These are phyloP conservation scores for Strobilomyces echinocephalus DNA, from an alignment of 768 basidiomycete species.

Conservation along the genomic window DNA sequence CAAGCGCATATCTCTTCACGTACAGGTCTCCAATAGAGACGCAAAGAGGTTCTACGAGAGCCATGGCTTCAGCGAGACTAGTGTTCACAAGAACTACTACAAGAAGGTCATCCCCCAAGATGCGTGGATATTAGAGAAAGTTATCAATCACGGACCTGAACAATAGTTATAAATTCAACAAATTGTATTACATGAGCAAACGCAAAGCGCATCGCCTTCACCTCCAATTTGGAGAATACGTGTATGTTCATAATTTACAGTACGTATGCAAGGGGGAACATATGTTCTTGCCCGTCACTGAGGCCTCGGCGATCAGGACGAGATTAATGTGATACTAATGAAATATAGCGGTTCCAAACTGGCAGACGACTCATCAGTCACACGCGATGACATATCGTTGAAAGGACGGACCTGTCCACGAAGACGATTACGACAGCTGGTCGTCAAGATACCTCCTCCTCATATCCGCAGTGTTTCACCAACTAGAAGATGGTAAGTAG, in stretches of 20 bases:
- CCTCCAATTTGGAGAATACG: conserved; percentile 10
- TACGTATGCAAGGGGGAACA: conserved; percentile 25
- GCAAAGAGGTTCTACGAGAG: conserved; percentile 81
- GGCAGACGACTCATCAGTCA: conserved; percentile 23
- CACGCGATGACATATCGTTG: conserved; percentile 7
- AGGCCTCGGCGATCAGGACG: conserved; percentile 15
- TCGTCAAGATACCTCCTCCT: conserved; percentile 42
- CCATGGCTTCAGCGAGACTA: conserved; percentile 72
- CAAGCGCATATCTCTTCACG: conserved; percentile 74
- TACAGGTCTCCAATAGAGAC: conserved; percentile 74
- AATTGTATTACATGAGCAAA: conserved; percentile 24
- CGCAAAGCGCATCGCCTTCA: background rate
- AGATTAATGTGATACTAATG: conserved; percentile 25
- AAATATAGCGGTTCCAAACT: conserved; percentile 20
- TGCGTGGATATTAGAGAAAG: conserved; percentile 82
- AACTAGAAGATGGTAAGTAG: conserved; percentile 40
- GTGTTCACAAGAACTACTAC: conserved; percentile 73
- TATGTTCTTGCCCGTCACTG: conserved; percentile 13
- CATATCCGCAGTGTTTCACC: conserved; percentile 74
- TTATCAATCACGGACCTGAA: conserved; percentile 31
- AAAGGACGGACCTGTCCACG: conserved; percentile 14
- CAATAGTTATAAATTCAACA: conserved; percentile 21
- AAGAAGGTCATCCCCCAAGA: conserved; percentile 81
- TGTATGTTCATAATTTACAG: conserved; percentile 28
- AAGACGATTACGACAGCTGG: conserved; percentile 16